phyloP scores from a whole-genome alignment of 202 grass and related monocot species.

The Setaria italica region DNA sequence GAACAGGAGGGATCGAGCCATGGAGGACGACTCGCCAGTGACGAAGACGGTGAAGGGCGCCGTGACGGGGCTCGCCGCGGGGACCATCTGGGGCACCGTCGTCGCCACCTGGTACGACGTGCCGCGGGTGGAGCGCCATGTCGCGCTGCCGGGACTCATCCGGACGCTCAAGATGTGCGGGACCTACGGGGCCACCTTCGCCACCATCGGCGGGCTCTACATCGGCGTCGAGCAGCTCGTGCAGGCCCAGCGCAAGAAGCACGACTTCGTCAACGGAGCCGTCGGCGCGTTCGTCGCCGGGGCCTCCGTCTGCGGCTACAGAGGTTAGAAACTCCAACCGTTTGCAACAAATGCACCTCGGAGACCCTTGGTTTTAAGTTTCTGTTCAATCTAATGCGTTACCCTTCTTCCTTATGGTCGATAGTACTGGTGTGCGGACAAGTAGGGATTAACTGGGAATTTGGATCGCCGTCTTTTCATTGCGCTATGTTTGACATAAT shows the following conservation, averaged over 20 bases:
- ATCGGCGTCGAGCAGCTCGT: constrained; percentile 92
- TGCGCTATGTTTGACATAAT: not conserved
- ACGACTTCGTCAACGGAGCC: constrained; percentile 84
- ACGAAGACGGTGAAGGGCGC: constrained; percentile 81
- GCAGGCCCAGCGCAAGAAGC: constrained; percentile 84
- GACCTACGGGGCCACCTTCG: constrained; percentile 86
- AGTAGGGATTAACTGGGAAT: not conserved
- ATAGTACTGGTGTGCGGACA: not conserved
- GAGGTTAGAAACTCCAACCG: constrained; percentile 57
- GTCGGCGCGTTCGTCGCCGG: constrained; percentile 87
- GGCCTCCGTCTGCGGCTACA: constrained; percentile 78
- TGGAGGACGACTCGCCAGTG: constrained; percentile 69
- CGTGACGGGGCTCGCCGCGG: constrained; percentile 61
- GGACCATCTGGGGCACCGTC: constrained; percentile 88
- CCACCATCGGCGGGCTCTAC: constrained; percentile 84
- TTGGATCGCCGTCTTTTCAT: not conserved
- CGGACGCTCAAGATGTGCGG: constrained; percentile 97
- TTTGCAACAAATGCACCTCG: not conserved
- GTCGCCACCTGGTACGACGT: constrained; percentile 97
- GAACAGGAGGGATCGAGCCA: constrained; percentile 17
- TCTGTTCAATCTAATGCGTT: not conserved
- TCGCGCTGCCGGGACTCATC: constrained; percentile 89
- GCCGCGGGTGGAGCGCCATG: constrained; percentile 92
- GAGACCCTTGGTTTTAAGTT: not conserved
- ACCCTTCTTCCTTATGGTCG: not conserved